Conservation (phyloP, 768 basidiomycete species). For the Suillus sp. region DNA sequence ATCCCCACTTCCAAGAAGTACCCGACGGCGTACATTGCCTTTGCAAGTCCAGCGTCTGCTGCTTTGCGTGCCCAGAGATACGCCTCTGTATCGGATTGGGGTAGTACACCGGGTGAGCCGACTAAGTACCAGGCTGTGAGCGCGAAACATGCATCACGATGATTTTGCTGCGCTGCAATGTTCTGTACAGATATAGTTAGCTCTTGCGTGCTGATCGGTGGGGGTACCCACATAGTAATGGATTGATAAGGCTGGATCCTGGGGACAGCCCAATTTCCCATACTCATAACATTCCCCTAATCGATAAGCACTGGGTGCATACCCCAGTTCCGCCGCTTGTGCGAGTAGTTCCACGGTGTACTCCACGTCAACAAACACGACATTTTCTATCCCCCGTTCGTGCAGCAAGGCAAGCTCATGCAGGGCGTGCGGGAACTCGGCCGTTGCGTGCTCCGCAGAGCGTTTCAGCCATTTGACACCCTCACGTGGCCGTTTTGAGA, state of each 20-base stretch:
- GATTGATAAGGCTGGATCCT: constrained; percentile 95
- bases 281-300: constrained; percentile 99
- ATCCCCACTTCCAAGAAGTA: constrained; percentile 98
- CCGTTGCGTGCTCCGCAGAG: constrained; percentile 90
- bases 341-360: constrained; percentile 94
- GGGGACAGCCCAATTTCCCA: constrained; percentile 97
- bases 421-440: constrained; percentile 94
- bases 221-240: constrained; percentile 92
- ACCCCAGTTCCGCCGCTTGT: constrained; percentile 93
- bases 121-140: constrained; percentile 99
- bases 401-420: constrained; percentile 94
- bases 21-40: constrained; percentile 97
- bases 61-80: constrained; percentile 97
- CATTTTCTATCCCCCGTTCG: constrained; percentile 97
- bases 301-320: constrained; percentile 94
- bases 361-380: constrained; percentile 94
- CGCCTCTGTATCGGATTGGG: constrained; percentile 98
- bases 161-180: constrained; percentile 96
- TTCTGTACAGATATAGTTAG: constrained; percentile 53
- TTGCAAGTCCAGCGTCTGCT: constrained; percentile 86
- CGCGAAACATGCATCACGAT: constrained; percentile 97
- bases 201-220: neutral
- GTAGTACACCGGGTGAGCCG: constrained; percentile 94
- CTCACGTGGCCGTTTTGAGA: constrained; percentile 87
- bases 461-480: constrained; percentile 99